phyloP scores from a whole-genome alignment of 495 filamentous ascomycete species.

The Penicillium turbatum region DNA sequence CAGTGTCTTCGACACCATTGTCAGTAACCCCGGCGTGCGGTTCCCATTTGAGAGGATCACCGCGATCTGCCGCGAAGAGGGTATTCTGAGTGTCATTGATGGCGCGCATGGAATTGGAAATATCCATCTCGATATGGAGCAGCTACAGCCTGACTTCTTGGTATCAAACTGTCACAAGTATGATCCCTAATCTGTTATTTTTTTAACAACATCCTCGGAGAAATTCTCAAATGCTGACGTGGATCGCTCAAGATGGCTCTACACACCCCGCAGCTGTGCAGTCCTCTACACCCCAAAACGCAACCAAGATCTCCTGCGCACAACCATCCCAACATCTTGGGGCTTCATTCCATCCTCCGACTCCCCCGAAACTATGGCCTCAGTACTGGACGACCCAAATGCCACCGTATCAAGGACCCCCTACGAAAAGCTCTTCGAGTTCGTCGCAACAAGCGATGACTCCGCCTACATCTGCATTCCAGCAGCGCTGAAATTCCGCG shows the following conservation, averaged over 20 bases:
- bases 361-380: conserved; percentile 22
- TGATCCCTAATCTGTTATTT: conserved; percentile 1
- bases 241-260: conserved; percentile 61
- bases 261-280: conserved; percentile 73
- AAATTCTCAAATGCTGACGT: not conserved
- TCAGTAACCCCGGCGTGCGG: conserved; percentile 67
- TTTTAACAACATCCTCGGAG: not conserved
- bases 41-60: conserved; percentile 72
- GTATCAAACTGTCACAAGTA: conserved; percentile 81
- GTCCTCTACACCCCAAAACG: conserved; percentile 70
- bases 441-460: conserved; percentile 70
- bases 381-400: conserved; percentile 48
- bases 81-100: conserved; percentile 65
- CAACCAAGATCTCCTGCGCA: conserved; percentile 70
- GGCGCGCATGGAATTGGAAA: conserved; percentile 81
- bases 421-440: conserved; percentile 73
- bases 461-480: conserved; percentile 66
- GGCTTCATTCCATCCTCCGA: conserved; percentile 44
- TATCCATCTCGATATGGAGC: conserved; percentile 59
- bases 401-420: conserved; percentile 37
- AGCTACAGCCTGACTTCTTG: conserved; percentile 76
- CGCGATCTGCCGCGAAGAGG: conserved; percentile 56
- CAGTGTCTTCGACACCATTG: conserved; percentile 76
- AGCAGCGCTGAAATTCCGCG: conserved; percentile 64
- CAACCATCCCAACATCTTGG: conserved; percentile 67